Conservation (phyloP, 73 alveolate species). For the Paramecium biaurelia region DNA sequence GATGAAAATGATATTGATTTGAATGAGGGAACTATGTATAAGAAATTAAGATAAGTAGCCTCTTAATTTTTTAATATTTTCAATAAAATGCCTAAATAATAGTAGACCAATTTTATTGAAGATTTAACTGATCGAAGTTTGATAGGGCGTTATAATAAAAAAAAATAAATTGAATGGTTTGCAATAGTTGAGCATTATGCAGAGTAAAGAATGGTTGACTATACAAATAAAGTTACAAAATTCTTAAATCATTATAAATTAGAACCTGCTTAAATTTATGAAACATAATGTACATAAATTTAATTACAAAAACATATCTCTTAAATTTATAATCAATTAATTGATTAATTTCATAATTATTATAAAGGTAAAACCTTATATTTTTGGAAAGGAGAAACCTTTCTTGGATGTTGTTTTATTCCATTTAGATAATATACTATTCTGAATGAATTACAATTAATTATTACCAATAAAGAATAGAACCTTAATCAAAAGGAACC, state of each 20-base stretch:
- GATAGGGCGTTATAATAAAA: background rate
- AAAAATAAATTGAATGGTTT: background rate
- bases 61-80: background rate
- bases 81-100: background rate
- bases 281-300: background rate
- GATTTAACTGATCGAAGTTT: background rate
- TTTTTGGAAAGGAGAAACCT: background rate
- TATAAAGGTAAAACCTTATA: background rate
- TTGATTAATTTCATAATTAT: background rate
- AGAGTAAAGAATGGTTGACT: background rate
- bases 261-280: background rate
- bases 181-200: conserved; percentile 5
- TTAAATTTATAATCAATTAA: background rate
- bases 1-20: background rate
- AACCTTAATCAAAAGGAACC: background rate
- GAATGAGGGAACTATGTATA: background rate
- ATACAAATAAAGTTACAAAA: background rate
- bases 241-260: background rate
- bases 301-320: background rate
- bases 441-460: background rate
- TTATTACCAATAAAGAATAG: background rate
- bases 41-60: background rate
- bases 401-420: background rate
- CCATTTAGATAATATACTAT: background rate
- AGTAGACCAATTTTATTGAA: background rate